Evolutionary conservation across 2,329 filamentous ascomycete species (phyloP).

Genomic region (Colletotrichum spinosum): DNA sequence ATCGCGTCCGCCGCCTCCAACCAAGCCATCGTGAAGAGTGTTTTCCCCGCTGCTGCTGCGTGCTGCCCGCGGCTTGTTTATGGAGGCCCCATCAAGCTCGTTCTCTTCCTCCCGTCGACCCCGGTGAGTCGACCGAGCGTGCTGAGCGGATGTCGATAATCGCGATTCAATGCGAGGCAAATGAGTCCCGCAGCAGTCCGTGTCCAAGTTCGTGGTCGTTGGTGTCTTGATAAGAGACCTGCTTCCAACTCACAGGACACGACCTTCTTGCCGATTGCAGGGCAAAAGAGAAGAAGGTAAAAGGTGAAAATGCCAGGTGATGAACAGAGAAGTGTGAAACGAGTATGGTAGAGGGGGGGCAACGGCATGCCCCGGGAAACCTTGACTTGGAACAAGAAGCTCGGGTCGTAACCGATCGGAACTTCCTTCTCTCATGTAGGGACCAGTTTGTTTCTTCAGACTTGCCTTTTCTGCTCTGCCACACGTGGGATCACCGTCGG

Average conservation of each 20-base stretch:
- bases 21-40: conserved; percentile 11
- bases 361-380: conserved; percentile 5
- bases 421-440: conserved; percentile 7
- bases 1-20: neutral
- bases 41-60: conserved; percentile 2
- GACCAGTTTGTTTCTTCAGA: neutral
- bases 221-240: too few relatives aligned
- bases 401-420: conserved; percentile 1
- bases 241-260: too few relatives aligned
- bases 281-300: neutral
- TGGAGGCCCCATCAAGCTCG: conserved; percentile 21
- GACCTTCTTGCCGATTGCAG: too few relatives aligned
- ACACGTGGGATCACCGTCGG: conserved; percentile 17
- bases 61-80: conserved; percentile 18
- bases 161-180: too few relatives aligned
- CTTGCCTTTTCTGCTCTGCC: neutral
- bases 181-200: too few relatives aligned
- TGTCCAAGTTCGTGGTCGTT: too few relatives aligned
- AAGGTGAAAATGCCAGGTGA: neutral
- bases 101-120: neutral
- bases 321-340: conserved; percentile 16
- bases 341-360: neutral
- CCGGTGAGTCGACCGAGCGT: conserved; percentile 3
- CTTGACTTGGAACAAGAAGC: conserved; percentile 4
- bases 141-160: neutral